Percentiles rank a stretch among this genome's conserved stretches.
Evolutionary conservation across 345 rosid species (phyloP).

Genomic region (Euphorbia pulcherrima): DNA sequence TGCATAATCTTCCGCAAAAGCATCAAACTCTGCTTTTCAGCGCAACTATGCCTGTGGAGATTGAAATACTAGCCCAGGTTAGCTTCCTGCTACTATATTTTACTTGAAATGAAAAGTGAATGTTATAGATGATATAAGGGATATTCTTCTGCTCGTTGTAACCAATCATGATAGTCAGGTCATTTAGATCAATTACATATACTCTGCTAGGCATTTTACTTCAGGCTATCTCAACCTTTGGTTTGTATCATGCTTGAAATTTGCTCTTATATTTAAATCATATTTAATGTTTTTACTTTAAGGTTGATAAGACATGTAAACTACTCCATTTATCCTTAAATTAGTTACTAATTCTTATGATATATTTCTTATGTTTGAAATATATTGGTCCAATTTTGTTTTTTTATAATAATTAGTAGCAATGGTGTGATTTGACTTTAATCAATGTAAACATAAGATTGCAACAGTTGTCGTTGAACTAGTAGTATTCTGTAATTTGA

Average conservation of each 20-base stretch:
- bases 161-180: background rate
- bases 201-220: background rate
- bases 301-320: too few species aligned
- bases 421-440: too few species aligned
- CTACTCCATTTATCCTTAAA: too few species aligned
- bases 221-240: background rate
- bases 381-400: too few species aligned
- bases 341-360: too few species aligned
- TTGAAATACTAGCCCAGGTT: conserved; percentile 39
- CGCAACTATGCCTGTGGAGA: conserved; percentile 47
- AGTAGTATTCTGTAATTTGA: too few species aligned
- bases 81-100: conserved; percentile 4
- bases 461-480: too few species aligned
- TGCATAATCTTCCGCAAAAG: conserved; percentile 33
- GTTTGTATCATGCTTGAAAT: background rate
- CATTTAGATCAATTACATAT: conserved; percentile 1
- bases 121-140: background rate
- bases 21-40: conserved; percentile 45
- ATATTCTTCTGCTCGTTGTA: background rate
- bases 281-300: too few species aligned
- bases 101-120: conserved; percentile 7
- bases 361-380: too few species aligned
- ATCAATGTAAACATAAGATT: too few species aligned
- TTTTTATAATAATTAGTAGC: too few species aligned
- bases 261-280: background rate